These are phyloP conservation scores for Aspergillus felis DNA, from an alignment of 2,329 filamentous ascomycete genomes.

Conservation along the genomic window DNA sequence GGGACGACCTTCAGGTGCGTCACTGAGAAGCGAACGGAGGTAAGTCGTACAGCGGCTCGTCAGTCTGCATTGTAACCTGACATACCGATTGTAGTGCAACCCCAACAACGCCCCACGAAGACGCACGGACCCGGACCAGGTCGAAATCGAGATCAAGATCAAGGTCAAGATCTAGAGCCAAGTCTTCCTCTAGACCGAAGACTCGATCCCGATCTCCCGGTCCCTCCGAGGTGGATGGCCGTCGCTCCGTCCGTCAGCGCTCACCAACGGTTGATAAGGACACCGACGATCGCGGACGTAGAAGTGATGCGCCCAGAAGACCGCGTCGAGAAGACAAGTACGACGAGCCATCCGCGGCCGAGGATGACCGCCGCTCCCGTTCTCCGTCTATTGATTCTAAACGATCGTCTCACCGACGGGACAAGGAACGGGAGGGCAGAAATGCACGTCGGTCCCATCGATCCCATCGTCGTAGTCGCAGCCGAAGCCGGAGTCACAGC, in stretches of 20 bases:
- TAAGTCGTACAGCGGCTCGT: slow-evolving; percentile 15
- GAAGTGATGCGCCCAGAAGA: slow-evolving; percentile 21
- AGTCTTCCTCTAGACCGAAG: slow-evolving; percentile 26
- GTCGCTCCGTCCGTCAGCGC: slow-evolving; percentile 51
- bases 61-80: slow-evolving; percentile 6
- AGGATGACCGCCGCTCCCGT: slow-evolving; percentile 55
- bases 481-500: slow-evolving; percentile 19
- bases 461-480: slow-evolving; percentile 45
- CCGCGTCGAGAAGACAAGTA: slow-evolving; percentile 43
- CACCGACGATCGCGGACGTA: slow-evolving; percentile 32
- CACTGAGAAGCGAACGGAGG: slow-evolving; percentile 24
- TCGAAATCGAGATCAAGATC: slow-evolving; percentile 29
- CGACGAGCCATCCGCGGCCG: slow-evolving; percentile 31
- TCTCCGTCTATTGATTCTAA: slow-evolving; percentile 61
- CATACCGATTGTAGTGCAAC: slow-evolving; percentile 13
- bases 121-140: slow-evolving; percentile 21
- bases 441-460: slow-evolving; percentile 45
- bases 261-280: slow-evolving; percentile 39
- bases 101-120: slow-evolving; percentile 36
- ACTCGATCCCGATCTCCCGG: slow-evolving; percentile 37
- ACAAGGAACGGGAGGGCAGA: slow-evolving; percentile 53
- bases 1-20: slow-evolving; percentile 23
- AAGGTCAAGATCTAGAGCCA: slow-evolving; percentile 22
- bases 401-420: slow-evolving; percentile 59
- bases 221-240: slow-evolving; percentile 41